Percentiles rank a stretch among this genome's conserved stretches.
phyloP scores from a whole-genome alignment of 345 rosid species.

The Brassica cretica region DNA sequence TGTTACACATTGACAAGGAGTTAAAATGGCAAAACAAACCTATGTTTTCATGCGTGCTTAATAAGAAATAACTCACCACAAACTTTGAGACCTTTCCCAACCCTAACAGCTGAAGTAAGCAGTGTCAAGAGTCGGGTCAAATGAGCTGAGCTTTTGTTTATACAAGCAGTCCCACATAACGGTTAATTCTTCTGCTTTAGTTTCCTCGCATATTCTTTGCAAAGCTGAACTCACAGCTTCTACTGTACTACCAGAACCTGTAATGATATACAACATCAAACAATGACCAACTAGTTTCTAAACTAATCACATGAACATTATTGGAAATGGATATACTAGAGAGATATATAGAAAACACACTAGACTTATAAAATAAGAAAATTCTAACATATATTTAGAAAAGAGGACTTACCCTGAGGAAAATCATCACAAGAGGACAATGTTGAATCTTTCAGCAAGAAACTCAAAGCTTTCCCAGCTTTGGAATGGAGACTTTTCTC shows the following conservation, averaged over 20 bases:
- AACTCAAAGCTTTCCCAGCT: slow-evolving; percentile 52
- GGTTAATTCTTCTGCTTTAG: slow-evolving; percentile 49
- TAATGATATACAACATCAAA: slow-evolving; percentile 16
- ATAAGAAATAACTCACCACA: slow-evolving; percentile 49
- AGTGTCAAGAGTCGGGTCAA: slow-evolving; percentile 51
- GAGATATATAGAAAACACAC: neutral
- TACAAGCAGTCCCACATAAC: slow-evolving; percentile 58
- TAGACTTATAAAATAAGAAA: neutral
- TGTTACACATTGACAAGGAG: slow-evolving; percentile 37
- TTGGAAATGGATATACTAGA: neutral
- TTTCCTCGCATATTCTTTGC: slow-evolving; percentile 54
- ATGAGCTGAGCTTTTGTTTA: slow-evolving; percentile 38
- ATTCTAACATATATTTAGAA: neutral
- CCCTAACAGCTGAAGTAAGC: slow-evolving; percentile 48
- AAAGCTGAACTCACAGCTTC: slow-evolving; percentile 58
- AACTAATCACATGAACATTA: neutral
- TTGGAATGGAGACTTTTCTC: slow-evolving; percentile 52
- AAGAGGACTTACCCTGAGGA: slow-evolving; percentile 54
- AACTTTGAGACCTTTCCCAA: slow-evolving; percentile 42
- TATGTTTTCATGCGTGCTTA: neutral
- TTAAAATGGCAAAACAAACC: neutral
- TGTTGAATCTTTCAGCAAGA: slow-evolving; percentile 54
- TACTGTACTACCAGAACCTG: slow-evolving; percentile 52
- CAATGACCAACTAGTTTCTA: neutral
- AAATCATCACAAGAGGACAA: slow-evolving; percentile 54